Base-by-base conservation (phyloP, 305 asterid species). In the Rubia balearica region DNA sequence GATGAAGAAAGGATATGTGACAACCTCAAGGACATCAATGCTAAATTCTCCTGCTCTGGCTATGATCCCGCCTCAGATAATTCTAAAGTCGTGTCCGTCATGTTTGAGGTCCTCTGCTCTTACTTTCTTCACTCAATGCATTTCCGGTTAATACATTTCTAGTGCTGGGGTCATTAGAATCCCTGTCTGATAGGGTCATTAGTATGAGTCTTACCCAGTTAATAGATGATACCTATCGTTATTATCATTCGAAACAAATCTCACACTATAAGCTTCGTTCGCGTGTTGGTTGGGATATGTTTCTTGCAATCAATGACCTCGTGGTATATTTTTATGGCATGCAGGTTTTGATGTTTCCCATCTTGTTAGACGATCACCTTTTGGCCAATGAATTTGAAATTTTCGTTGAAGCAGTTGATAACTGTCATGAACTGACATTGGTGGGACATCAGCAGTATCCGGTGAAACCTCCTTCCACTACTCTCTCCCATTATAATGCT, bases 381-480 rank as follows among this genome's bases (percentile, higher is more conserved):
- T 82, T 91, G 88, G 87, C 88, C 63, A 73, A 71, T 63, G 96
- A 90, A 84, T 94, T 94, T 80, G 90, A 91, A 82, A 81, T 49
- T 62, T 91, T 94, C 78, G 82, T 94, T 76, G 98, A 94, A 85
- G 93, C 95, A 71, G 73, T 94, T 72, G 99, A 94, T 81, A 79
- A 86, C 83, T 81, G 85, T 83, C 97, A 91, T 77, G 99, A 94
- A 78, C 79, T 94, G 80, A 81, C 92, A 67, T 76, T 94, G 75
- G 95, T 86, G 76, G 98, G 96, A 72, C 89, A 87, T 73, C 98
- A 91, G 81, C 98, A 87, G 71, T 94, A 91, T 77, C 99, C 96
- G 78, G 98, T 94, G 88, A 65, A 83, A 69, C 71, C 72, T 82
- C 71, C 69, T 45, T 40, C 36, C 65, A 70, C 69, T 74, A 72